phyloP scores from a whole-genome alignment of 306 rosid species.

The Quercus variabilis region DNA sequence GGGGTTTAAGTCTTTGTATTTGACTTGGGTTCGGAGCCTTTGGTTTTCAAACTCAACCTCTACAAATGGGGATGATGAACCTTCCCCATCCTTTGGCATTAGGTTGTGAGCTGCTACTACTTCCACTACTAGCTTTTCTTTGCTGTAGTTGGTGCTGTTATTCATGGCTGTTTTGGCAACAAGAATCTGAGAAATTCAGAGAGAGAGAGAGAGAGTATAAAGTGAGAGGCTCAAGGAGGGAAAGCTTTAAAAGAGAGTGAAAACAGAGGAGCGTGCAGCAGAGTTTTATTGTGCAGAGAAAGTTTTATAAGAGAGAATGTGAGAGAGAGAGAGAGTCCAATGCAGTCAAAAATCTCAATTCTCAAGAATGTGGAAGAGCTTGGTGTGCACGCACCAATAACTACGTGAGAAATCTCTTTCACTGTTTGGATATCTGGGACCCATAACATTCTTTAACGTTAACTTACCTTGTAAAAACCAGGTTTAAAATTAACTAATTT shows the following conservation, averaged over 20 bases:
- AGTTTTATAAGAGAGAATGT: neutral
- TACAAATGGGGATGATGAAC: constrained; percentile 55
- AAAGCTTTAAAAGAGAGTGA: neutral
- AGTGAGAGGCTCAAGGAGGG: constrained; percentile 20
- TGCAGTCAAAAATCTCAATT: neutral
- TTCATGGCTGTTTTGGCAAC: constrained; percentile 20
- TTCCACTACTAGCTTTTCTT: constrained; percentile 54
- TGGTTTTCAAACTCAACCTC: constrained; percentile 59
- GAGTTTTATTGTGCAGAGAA: neutral
- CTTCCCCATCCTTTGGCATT: constrained; percentile 68
- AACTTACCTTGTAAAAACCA: neutral
- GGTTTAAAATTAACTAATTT: too few species aligned
- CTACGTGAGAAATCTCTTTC: neutral
- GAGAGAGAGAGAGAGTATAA: constrained; percentile 9
- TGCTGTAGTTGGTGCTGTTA: constrained; percentile 15
- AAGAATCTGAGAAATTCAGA: neutral
- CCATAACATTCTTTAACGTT: constrained; percentile 13
- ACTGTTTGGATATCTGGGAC: constrained; percentile 40
- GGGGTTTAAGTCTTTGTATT: constrained; percentile 53
- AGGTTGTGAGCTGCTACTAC: constrained; percentile 58
- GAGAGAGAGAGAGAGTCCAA: neutral
- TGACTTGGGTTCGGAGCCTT: constrained; percentile 52
- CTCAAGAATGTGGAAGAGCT: neutral
- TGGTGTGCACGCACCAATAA: constrained; percentile 12
- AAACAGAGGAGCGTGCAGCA: constrained; percentile 25